Evolutionary conservation across 495 filamentous ascomycete species (phyloP), one percentile per base, ranked within the genome.

Genomic region (Cetradonia linearis): DNA sequence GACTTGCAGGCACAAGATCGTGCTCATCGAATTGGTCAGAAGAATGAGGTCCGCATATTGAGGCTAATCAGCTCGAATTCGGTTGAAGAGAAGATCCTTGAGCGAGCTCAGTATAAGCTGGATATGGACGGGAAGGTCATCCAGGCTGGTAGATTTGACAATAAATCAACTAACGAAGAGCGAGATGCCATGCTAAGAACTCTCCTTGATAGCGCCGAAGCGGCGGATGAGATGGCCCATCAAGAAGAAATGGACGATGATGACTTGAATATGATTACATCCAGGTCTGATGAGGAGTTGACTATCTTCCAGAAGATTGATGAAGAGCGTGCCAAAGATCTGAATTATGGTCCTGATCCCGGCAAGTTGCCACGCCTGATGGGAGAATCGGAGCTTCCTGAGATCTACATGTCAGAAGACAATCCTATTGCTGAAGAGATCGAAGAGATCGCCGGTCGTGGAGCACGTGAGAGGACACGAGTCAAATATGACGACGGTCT

Each of bases 111-210:
- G 69, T 98, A 85, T 77, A 98, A 98, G 80, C 82, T 98, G 56
- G 92, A 97, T 70, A 95, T 98, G 85, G 93, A 98, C 69, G 94
- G 93, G 70, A 98, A 98, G 76, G 91, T 98, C 66, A 98, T 98
- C 63, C 93, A 98, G 70, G 93, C 93, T 50, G 93, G 93, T 80
- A 93, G 94, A 64, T 98, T 98, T 74, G 93, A 98, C 67, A 98
- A 98, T 74, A 98, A 97, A 70, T 98, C 93, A 1, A 96, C 93
- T 14, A 95, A 96, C 67, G 94, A 95, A 59, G 93, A 98, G 72
- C 88, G 93, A 76, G 93, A 98, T 68, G 92, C 91, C 23, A 86
- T 98, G 78, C 77, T 98, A 56, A 81, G 93, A 62, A 91, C 90
- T 28, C 83, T 98, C 65, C 76, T 98, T 53, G 93, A 97, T 68